A percentile compares a stretch with the other conserved stretches of the same genome.
phyloP scores from a whole-genome alignment of 441 rosid species.

The Corymbia calophylla region DNA sequence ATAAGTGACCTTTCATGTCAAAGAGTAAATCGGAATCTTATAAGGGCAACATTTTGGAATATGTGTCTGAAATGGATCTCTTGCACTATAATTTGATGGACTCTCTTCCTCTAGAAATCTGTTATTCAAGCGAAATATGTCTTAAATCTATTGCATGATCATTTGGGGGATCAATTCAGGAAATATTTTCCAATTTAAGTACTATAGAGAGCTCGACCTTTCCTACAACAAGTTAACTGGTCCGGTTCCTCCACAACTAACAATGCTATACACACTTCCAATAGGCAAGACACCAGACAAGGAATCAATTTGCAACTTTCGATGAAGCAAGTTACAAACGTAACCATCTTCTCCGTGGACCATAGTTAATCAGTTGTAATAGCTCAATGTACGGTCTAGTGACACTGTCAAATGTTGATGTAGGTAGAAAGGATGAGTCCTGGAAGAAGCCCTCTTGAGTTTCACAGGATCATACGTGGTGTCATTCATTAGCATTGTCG shows the following conservation, averaged over 20 bases:
- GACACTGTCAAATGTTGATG: neutral
- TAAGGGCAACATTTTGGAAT: too few relatives aligned
- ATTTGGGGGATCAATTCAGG: neutral
- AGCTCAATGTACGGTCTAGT: neutral
- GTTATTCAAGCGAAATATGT: too few relatives aligned
- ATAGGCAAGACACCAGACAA: rapidly evolving
- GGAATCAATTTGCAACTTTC: neutral
- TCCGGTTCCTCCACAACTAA: neutral
- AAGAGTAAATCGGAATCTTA: too few relatives aligned
- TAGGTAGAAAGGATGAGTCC: neutral
- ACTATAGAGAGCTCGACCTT: neutral
- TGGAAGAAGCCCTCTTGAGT: too few relatives aligned
- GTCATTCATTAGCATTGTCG: too few relatives aligned
- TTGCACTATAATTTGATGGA: neutral
- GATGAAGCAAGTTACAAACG: neutral
- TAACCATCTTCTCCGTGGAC: neutral
- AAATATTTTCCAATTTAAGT: neutral
- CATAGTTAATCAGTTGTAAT: rapidly evolving
- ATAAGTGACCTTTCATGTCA: neutral
- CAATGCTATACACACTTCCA: neutral
- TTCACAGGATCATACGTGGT: neutral
- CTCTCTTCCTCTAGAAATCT: too few relatives aligned
- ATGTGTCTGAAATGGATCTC: too few relatives aligned
- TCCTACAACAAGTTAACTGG: neutral
- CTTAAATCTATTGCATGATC: too few relatives aligned